Conservation (phyloP, 2,329 filamentous ascomycete genomes). For the Magnaporthiopsis rhizophila region DNA sequence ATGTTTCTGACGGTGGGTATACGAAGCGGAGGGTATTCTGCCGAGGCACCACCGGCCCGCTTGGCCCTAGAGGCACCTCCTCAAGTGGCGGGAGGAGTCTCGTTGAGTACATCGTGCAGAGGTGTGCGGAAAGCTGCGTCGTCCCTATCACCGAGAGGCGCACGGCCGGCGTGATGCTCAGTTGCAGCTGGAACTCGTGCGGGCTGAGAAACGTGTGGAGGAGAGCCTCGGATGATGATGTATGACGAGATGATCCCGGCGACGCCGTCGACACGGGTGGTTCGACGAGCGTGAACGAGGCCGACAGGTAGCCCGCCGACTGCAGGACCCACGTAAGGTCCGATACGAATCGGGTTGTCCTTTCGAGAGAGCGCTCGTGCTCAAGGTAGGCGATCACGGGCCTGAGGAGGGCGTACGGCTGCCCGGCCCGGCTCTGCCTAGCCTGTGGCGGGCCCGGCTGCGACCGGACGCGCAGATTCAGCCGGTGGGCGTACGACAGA, state of each 20-base stretch:
- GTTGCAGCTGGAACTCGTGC: slow-evolving; percentile 32
- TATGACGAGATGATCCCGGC: neutral
- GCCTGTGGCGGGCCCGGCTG: slow-evolving; percentile 38
- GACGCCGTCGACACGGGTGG: slow-evolving; percentile 25
- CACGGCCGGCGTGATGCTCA: slow-evolving; percentile 35
- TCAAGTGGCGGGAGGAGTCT: slow-evolving; percentile 24
- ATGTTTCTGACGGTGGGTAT: slow-evolving; percentile 24
- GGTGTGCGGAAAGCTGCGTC: slow-evolving; percentile 34
- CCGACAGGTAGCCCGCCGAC: slow-evolving; percentile 33
- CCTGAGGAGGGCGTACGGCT: slow-evolving; percentile 41
- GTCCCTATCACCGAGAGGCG: slow-evolving; percentile 35
- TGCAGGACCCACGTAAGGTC: slow-evolving; percentile 35
- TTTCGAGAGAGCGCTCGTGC: slow-evolving; percentile 32
- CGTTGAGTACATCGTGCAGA: slow-evolving; percentile 37
- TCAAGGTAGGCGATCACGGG: slow-evolving; percentile 42
- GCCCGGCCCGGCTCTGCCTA: slow-evolving; percentile 27
- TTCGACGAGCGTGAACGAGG: slow-evolving; percentile 35
- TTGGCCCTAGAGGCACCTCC: slow-evolving; percentile 10
- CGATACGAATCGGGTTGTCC: slow-evolving; percentile 34
- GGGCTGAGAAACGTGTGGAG: slow-evolving; percentile 34
- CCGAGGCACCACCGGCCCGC: neutral
- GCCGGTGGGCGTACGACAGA: slow-evolving; percentile 66
- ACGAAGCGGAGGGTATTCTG: slow-evolving; percentile 1
- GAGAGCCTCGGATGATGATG: slow-evolving; percentile 34
- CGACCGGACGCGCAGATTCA: slow-evolving; percentile 62